Conservation (phyloP, 1,284 basidiomycete genomes). For the Moniliella sp. region DNA sequence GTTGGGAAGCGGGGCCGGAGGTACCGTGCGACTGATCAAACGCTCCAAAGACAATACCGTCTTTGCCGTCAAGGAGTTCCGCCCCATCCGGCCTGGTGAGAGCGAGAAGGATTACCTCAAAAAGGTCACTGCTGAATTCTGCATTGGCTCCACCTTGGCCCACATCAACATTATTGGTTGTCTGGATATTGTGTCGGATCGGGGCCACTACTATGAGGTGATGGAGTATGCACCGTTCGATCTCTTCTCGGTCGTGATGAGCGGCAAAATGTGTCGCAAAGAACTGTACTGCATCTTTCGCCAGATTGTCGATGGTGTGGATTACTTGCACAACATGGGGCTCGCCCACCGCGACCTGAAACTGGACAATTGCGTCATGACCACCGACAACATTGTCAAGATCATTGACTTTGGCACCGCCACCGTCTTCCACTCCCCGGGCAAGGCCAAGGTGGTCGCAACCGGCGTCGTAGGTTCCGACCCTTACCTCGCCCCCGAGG, state of each 20-base stretch:
- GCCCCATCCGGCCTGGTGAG: constrained; percentile 66
- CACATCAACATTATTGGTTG: constrained; percentile 95
- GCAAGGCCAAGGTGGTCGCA: constrained; percentile 41
- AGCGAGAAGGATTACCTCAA: constrained; percentile 91
- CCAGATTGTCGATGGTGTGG: constrained; percentile 91
- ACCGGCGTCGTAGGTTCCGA: constrained; percentile 88
- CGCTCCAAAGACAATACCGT: constrained; percentile 43
- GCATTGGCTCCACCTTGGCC: constrained; percentile 59
- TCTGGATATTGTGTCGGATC: constrained; percentile 90
- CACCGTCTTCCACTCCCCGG: constrained; percentile 94
- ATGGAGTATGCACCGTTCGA: constrained; percentile 99
- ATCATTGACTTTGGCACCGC: constrained; percentile 98
- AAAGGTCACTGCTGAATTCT: constrained; percentile 95
- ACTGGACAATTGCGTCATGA: constrained; percentile 99
- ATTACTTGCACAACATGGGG: constrained; percentile 89
- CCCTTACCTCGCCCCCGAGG: constrained; percentile 92
- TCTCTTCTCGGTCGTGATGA: constrained; percentile 98
- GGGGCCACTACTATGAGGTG: constrained; percentile 60
- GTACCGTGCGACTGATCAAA: constrained; percentile 88
- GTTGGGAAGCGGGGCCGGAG: constrained; percentile 83
- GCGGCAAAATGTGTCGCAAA: constrained; percentile 85
- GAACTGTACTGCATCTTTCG: constrained; percentile 98
- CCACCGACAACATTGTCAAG: constrained; percentile 74
- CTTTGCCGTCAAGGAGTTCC: constrained; percentile 93
- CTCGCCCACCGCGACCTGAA: constrained; percentile 95